phyloP scores from a whole-genome alignment of 179 eudicot species.

The Beta macrorhiza region DNA sequence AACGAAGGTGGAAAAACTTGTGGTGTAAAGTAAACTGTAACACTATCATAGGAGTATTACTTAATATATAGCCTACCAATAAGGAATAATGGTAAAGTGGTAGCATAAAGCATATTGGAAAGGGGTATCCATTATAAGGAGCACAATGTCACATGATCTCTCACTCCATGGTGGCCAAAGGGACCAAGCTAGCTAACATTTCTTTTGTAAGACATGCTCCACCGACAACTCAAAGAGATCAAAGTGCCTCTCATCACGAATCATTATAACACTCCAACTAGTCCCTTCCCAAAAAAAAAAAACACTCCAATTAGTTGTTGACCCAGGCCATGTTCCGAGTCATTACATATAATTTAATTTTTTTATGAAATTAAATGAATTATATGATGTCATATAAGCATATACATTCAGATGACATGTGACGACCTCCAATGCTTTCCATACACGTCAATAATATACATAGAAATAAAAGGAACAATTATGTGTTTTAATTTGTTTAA shows the following conservation, averaged over 20 bases:
- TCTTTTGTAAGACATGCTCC: conserved; percentile 7
- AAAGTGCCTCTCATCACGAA: not conserved
- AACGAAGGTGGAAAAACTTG: not conserved
- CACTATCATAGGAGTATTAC: too few species aligned
- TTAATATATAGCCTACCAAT: conserved; percentile 9
- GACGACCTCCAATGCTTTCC: too few species aligned
- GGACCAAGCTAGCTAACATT: conserved; percentile 10
- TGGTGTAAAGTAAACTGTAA: too few species aligned
- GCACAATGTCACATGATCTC: conserved; percentile 12
- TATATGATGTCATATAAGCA: too few species aligned
- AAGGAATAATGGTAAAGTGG: not conserved
- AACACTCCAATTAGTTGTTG: not conserved
- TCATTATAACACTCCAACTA: not conserved
- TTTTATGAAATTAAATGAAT: too few species aligned
- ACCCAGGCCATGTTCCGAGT: too few species aligned
- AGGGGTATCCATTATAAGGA: conserved; percentile 12
- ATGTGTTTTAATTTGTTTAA: too few species aligned
- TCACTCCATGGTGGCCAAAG: conserved; percentile 4
- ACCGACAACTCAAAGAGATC: conserved; percentile 17
- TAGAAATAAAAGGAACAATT: too few species aligned
- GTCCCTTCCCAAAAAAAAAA: too few species aligned
- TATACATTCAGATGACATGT: too few species aligned
- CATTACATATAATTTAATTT: too few species aligned
- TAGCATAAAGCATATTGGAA: conserved; percentile 11
- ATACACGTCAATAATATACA: too few species aligned